Percentiles rank a stretch among this genome's conserved stretches.
phyloP scores from a whole-genome alignment of 768 basidiomycete genomes.

The Scleroderma bovista region DNA sequence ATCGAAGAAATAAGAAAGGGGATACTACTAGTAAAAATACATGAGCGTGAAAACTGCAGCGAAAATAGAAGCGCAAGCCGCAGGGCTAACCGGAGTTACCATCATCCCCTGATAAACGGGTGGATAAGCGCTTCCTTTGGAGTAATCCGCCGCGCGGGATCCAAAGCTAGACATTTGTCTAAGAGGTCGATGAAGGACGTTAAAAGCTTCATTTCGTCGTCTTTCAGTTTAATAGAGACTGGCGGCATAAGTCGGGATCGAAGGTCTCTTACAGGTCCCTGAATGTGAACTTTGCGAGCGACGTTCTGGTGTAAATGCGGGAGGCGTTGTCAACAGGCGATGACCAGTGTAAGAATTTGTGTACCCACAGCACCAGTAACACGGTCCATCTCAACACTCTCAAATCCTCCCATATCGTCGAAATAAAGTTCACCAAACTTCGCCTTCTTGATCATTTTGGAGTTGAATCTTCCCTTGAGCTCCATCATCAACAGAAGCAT shows the following conservation, averaged over 20 bases:
- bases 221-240: constrained; percentile 71
- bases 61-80: constrained; percentile 3
- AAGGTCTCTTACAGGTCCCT: constrained; percentile 79
- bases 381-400: constrained; percentile 77
- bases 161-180: constrained; percentile 85
- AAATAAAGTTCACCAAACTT: constrained; percentile 92
- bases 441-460: constrained; percentile 91
- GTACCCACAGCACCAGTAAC: constrained; percentile 75
- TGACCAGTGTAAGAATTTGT: constrained; percentile 3
- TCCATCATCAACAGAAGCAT: constrained; percentile 99
- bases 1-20: constrained; percentile 3
- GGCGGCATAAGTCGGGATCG: constrained; percentile 78
- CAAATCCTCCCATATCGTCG: constrained; percentile 86
- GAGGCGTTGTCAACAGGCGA: constrained; percentile 15
- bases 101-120: constrained; percentile 69
- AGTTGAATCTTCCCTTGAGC: constrained; percentile 88
- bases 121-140: constrained; percentile 87
- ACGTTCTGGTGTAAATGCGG: constrained; percentile 54
- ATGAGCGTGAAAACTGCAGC: constrained; percentile 9
- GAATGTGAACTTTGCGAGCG: constrained; percentile 73
- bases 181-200: constrained; percentile 82
- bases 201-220: constrained; percentile 82
- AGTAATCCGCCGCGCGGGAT: constrained; percentile 80
- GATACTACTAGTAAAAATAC: constrained; percentile 25
- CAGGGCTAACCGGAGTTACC: constrained; percentile 7